Percentiles rank a stretch among this genome's conserved stretches.
phyloP scores from a whole-genome alignment of 768 basidiomycete species.

The Phaeotremella fagi region DNA sequence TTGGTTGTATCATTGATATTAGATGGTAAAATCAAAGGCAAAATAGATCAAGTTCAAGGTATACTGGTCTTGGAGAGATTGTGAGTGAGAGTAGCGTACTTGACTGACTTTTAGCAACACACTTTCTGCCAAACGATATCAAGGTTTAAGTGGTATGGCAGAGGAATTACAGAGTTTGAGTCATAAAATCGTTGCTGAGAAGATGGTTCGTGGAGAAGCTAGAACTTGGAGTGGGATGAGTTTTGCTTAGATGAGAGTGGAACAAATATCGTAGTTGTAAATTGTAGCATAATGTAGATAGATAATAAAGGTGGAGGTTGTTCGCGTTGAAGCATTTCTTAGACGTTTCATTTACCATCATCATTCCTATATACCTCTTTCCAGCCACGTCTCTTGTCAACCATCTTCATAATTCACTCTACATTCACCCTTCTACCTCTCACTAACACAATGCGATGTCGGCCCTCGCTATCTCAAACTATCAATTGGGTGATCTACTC shows the following conservation, averaged over 20 bases:
- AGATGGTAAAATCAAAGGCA: slow-evolving; percentile 94
- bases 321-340: too few relatives aligned
- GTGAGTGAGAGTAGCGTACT: slow-evolving; percentile 26
- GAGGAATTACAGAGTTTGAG: slow-evolving; percentile 3
- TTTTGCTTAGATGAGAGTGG: background rate
- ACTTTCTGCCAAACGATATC: slow-evolving; percentile 8
- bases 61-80: slow-evolving; percentile 83
- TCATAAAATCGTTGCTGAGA: slow-evolving; percentile 13
- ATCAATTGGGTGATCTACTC: slow-evolving; percentile 89
- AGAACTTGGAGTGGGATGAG: background rate
- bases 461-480: slow-evolving; percentile 26
- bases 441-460: background rate
- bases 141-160: slow-evolving; percentile 11
- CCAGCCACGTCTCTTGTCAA: too few relatives aligned
- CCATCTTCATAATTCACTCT: too few relatives aligned
- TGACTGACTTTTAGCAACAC: slow-evolving; percentile 8
- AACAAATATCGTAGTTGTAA: background rate
- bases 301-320: background rate
- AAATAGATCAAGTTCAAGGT: slow-evolving; percentile 94
- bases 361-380: too few relatives aligned
- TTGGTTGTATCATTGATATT: slow-evolving; percentile 87
- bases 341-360: background rate
- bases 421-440: background rate
- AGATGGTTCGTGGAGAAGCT: slow-evolving; percentile 5
- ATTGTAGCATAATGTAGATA: background rate